phyloP scores from a whole-genome alignment of 805 yeast genomes.

The Debaryomyces prosopidis region DNA sequence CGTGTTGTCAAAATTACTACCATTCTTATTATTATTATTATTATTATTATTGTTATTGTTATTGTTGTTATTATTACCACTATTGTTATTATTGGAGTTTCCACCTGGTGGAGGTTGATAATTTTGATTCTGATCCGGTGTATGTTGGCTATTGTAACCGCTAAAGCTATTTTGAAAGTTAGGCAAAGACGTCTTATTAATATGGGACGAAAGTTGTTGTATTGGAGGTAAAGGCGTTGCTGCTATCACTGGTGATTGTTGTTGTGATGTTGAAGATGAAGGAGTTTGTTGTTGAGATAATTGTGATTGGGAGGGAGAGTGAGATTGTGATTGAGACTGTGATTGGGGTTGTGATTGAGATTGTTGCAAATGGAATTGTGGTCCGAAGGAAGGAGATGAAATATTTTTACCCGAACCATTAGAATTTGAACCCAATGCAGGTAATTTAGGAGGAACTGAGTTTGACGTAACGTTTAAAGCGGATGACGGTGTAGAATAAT shows the following conservation, averaged over 20 bases:
- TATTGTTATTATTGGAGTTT: conserved; percentile 1
- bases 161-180: background rate
- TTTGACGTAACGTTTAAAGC: conserved; percentile 31
- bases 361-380: conserved; percentile 34
- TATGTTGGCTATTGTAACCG: conserved; percentile 1
- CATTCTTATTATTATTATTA: conserved; percentile 10
- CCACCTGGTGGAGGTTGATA: conserved; percentile 2
- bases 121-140: conserved; percentile 8
- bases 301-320: conserved; percentile 17
- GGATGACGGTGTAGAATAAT: conserved; percentile 38
- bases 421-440: conserved; percentile 25
- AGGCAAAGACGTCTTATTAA: background rate
- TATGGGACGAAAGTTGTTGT: conserved; percentile 8
- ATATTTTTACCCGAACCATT: conserved; percentile 9
- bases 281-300: conserved; percentile 19
- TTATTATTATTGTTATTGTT: conserved; percentile 6
- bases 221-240: conserved; percentile 27
- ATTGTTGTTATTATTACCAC: conserved; percentile 10
- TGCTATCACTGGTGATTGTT: background rate
- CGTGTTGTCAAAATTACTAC: conserved; percentile 6
- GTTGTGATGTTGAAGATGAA: conserved; percentile 17
- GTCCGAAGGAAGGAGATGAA: conserved; percentile 48
- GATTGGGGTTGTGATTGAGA: background rate
- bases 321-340: conserved; percentile 8
- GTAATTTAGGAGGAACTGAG: conserved; percentile 32